These are phyloP conservation scores for Notholithocarpus densiflorus DNA, from an alignment of 306 rosid genomes.

Conservation along the genomic window DNA sequence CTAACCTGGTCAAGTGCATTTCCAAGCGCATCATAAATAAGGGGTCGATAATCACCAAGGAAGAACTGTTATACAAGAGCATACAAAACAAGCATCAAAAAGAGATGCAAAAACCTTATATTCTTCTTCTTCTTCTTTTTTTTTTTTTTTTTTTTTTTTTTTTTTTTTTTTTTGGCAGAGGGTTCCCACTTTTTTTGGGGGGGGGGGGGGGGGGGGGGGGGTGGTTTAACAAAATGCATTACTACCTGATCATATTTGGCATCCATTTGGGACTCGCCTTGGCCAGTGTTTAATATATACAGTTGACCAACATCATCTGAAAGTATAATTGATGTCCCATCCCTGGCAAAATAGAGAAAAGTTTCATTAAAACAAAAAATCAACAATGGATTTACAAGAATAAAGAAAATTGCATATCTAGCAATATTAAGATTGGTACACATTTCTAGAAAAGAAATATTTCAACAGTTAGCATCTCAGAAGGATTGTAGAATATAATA, in stretches of 20 bases:
- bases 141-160: no score
- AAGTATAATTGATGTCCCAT: constrained; percentile 94
- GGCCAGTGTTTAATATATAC: constrained; percentile 83
- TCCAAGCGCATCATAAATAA: constrained; percentile 80
- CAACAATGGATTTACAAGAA: neutral
- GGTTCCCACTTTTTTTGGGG: neutral
- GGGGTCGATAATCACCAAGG: constrained; percentile 98
- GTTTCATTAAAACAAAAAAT: constrained; percentile 21
- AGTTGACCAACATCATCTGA: constrained; percentile 98
- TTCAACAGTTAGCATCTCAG: neutral
- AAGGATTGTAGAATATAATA: neutral
- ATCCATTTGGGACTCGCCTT: constrained; percentile 93
- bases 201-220: neutral
- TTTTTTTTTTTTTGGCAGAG: no score
- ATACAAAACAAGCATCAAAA: constrained; percentile 17
- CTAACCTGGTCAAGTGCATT: constrained; percentile 93
- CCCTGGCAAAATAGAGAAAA: constrained; percentile 45
- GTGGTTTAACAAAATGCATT: neutral
- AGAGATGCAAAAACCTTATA: constrained; percentile 10
- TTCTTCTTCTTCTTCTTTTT: no score
- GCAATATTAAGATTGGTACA: neutral
- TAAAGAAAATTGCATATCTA: neutral
- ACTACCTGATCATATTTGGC: constrained; percentile 96
- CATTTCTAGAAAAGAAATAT: neutral
- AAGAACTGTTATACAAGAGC: constrained; percentile 64